Evolutionary conservation across 129 eudicot genomes (phyloP).

Genomic region (Flaveria sonorensis): DNA sequence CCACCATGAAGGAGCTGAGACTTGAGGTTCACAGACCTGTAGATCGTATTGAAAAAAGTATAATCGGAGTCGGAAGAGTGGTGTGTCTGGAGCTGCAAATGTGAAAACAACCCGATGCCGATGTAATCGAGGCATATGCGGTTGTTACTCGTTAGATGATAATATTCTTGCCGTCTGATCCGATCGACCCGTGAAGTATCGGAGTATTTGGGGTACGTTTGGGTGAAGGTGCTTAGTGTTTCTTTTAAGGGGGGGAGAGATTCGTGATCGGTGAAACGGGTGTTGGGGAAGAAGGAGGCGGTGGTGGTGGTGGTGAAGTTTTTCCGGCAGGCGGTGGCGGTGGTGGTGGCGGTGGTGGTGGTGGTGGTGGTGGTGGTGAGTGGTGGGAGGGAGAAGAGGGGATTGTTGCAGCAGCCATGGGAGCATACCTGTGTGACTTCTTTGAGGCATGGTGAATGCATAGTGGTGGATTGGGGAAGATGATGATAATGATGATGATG

Average conservation of each 20-base stretch:
- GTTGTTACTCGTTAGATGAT: conserved; percentile 56
- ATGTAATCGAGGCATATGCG: conserved; percentile 85
- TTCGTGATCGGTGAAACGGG: conserved; percentile 70
- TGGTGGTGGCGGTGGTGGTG: conserved; percentile 42
- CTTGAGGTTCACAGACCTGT: conserved; percentile 70
- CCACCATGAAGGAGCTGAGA: conserved; percentile 65
- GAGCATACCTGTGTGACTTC: conserved; percentile 49
- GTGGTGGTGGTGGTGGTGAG: conserved; percentile 39
- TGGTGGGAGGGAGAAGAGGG: conserved; percentile 40
- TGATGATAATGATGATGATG: conserved; percentile 13
- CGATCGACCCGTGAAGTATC: conserved; percentile 57
- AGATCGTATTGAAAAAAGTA: conserved; percentile 49
- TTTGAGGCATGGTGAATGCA: conserved; percentile 63
- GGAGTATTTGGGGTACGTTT: conserved; percentile 63
- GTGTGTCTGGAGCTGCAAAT: conserved; percentile 57
- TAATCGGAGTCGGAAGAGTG: conserved; percentile 40
- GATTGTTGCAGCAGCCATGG: conserved; percentile 61
- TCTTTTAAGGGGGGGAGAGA: conserved; percentile 72
- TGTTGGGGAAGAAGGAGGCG: conserved; percentile 67
- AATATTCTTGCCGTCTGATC: conserved; percentile 64
- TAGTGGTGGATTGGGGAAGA: conserved; percentile 15
- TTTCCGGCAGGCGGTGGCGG: conserved; percentile 56
- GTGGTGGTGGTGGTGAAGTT: conserved; percentile 57
- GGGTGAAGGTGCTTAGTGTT: conserved; percentile 54
- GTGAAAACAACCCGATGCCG: conserved; percentile 82